phyloP scores from a whole-genome alignment of 768 basidiomycete genomes.

The Mycena venus region DNA sequence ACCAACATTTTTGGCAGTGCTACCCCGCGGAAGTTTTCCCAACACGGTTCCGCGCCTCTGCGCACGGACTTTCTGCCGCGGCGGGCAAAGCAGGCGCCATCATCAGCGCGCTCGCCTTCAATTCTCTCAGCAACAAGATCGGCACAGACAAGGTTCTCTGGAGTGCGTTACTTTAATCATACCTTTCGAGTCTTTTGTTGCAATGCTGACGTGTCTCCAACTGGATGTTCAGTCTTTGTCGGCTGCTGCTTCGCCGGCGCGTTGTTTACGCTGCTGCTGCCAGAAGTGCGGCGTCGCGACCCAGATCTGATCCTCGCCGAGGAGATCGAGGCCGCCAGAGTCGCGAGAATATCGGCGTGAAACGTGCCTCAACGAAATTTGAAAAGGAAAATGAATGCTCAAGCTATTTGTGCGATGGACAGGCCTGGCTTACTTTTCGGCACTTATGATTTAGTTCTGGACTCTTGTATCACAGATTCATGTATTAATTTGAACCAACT shows the following conservation, averaged over 20 bases:
- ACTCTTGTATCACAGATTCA: too few relatives aligned
- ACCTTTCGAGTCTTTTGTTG: too few relatives aligned
- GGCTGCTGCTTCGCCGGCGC: conserved; percentile 64
- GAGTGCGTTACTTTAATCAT: conserved; percentile 61
- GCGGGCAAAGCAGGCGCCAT: conserved; percentile 74
- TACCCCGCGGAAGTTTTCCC: conserved; percentile 90
- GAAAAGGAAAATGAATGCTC: too few relatives aligned
- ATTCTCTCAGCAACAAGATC: conserved; percentile 57
- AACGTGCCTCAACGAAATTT: too few relatives aligned
- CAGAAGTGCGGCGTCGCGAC: conserved; percentile 65
- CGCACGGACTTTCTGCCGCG: conserved; percentile 83
- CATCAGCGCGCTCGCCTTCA: conserved; percentile 72
- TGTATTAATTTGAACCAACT: too few relatives aligned
- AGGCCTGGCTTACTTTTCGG: too few relatives aligned
- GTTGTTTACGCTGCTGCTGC: conserved; percentile 58
- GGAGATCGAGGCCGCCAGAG: conserved; percentile 24
- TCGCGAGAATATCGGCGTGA: too few relatives aligned
- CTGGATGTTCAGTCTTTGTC: conserved; percentile 72
- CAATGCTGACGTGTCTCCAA: too few relatives aligned
- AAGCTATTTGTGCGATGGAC: too few relatives aligned
- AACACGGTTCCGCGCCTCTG: conserved; percentile 78
- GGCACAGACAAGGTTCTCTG: conserved; percentile 70
- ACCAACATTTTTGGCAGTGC: conserved; percentile 53
- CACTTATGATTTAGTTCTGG: too few relatives aligned
- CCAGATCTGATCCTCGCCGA: conserved; percentile 57